Conservation (phyloP, 2,329 filamentous ascomycete genomes). For the Beauveria sp. region DNA sequence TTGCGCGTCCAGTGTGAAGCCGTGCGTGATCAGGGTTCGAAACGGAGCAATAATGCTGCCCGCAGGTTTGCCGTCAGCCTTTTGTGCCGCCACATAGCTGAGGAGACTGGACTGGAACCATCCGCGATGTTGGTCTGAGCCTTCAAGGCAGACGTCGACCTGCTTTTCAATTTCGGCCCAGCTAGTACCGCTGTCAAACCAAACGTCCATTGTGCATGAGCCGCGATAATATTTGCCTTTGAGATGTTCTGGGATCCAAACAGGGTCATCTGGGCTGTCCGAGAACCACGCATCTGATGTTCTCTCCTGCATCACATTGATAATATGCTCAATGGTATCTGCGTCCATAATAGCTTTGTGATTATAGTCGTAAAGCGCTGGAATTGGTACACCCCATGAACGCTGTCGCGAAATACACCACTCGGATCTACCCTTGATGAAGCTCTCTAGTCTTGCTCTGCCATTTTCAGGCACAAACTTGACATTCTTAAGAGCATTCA, state of each 20-base stretch:
- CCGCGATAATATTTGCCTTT: conserved; percentile 59
- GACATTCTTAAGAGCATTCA: conserved; percentile 63
- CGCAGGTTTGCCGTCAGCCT: conserved; percentile 22
- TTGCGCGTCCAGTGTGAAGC: conserved; percentile 80
- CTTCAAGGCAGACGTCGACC: conserved; percentile 88
- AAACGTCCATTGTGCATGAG: conserved; percentile 96
- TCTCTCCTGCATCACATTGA: conserved; percentile 64
- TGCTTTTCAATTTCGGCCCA: conserved; percentile 58
- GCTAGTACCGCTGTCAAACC: conserved; percentile 96
- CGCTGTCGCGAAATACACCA: conserved; percentile 98
- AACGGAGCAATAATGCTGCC: conserved; percentile 55
- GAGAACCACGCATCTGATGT: conserved; percentile 95
- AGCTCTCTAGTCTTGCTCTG: conserved; percentile 69
- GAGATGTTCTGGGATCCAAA: conserved; percentile 67
- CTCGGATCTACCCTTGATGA: conserved; percentile 79
- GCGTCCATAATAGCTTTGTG: conserved; percentile 73
- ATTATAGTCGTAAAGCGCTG: conserved; percentile 69
- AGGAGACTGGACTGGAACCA: conserved; percentile 98
- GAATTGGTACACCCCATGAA: conserved; percentile 94
- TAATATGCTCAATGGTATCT: conserved; percentile 76
- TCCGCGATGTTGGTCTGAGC: conserved; percentile 89
- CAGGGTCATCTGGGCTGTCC: conserved; percentile 64
- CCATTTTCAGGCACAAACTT: conserved; percentile 72
- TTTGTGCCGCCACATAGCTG: conserved; percentile 66
- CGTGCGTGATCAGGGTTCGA: conserved; percentile 85